Conservation (phyloP, 2,329 filamentous ascomycete genomes). For the Monosporascus sp. region DNA sequence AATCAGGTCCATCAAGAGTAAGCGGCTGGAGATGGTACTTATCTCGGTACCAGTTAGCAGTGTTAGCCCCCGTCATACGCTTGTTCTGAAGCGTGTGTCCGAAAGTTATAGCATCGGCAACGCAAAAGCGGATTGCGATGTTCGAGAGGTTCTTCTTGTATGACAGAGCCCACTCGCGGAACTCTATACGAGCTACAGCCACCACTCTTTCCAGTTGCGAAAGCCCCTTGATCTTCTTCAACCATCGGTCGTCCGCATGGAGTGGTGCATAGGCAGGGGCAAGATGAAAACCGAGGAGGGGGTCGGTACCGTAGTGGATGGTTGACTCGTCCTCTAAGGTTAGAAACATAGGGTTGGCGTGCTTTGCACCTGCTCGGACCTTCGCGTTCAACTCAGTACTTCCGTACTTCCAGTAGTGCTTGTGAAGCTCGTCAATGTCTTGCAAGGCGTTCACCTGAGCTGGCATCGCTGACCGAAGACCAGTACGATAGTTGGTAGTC, state of each 20-base stretch:
- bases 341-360: slow-evolving; percentile 41
- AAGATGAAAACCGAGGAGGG: slow-evolving; percentile 51
- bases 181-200: slow-evolving; percentile 36
- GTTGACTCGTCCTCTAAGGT: slow-evolving; percentile 26
- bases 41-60: slow-evolving; percentile 38
- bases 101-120: slow-evolving; percentile 45
- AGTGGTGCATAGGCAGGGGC: slow-evolving; percentile 37
- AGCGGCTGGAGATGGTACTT: slow-evolving; percentile 28
- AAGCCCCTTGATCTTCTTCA: background rate
- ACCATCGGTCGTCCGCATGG: slow-evolving; percentile 8
- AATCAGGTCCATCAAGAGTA: slow-evolving; percentile 36
- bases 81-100: slow-evolving; percentile 45
- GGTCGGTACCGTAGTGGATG: slow-evolving; percentile 45
- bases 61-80: slow-evolving; percentile 18
- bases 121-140: slow-evolving; percentile 38
- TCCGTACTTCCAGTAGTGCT: slow-evolving; percentile 31
- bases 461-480: slow-evolving; percentile 32
- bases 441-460: slow-evolving; percentile 18
- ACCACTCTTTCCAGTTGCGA: slow-evolving; percentile 31
- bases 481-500: slow-evolving; percentile 13
- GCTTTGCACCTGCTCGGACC: background rate
- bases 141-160: slow-evolving; percentile 25
- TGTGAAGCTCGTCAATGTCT: slow-evolving; percentile 16
- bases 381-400: slow-evolving; percentile 12
- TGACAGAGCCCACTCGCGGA: slow-evolving; percentile 37